phyloP scores from a whole-genome alignment of 345 rosid species.

The Garcia nutans region DNA sequence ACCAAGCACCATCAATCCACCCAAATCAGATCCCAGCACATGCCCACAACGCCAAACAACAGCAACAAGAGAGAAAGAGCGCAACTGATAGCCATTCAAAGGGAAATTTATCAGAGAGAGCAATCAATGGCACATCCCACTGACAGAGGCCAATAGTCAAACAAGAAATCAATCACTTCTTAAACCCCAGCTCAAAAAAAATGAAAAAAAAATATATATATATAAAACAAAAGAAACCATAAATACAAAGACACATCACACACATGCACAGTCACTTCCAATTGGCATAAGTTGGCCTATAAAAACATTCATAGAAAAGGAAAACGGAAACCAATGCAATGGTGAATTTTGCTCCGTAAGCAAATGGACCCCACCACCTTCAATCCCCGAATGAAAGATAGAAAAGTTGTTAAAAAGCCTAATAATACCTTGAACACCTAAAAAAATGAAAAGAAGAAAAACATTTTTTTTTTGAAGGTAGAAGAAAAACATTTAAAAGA shows the following conservation, averaged over 20 bases:
- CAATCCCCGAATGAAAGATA: constrained; percentile 28
- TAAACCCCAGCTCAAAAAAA: not conserved
- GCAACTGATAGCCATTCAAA: constrained; percentile 21
- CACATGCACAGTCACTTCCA: constrained; percentile 29
- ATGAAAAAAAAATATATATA: no score
- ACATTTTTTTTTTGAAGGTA: no score
- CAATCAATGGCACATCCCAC: constrained; percentile 56
- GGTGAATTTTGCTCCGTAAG: constrained; percentile 25
- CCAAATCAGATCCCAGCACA: constrained; percentile 29
- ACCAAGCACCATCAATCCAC: constrained; percentile 27
- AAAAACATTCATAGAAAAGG: constrained; percentile 27
- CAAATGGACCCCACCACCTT: constrained; percentile 34
- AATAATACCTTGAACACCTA: constrained; percentile 17
- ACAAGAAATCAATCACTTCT: constrained; percentile 45
- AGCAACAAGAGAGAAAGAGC: constrained; percentile 10
- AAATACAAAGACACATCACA: constrained; percentile 7
- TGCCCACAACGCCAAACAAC: constrained; percentile 20
- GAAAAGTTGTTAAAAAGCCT: constrained; percentile 19
- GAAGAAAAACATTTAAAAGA: not conserved
- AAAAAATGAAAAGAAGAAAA: constrained; percentile 7
- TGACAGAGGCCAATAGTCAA: constrained; percentile 44
- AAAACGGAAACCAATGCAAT: constrained; percentile 36
- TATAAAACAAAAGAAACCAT: not conserved
- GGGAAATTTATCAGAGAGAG: constrained; percentile 22
- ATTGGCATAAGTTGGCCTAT: constrained; percentile 18